Conservation (phyloP, 176 grass and related monocot genomes). For the Oryza rufipogon region DNA sequence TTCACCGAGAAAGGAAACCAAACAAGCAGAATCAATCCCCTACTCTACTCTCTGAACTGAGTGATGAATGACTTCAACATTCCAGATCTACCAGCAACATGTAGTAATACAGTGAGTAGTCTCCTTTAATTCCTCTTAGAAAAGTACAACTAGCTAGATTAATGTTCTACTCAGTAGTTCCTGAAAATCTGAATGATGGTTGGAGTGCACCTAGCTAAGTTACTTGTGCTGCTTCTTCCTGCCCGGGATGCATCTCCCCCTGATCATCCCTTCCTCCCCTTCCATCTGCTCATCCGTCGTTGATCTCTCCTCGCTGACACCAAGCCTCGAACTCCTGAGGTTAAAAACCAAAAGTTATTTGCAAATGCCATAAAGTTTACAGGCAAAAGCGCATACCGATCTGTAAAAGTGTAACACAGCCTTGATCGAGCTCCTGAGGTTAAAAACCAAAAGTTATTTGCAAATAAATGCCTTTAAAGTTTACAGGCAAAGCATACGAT, state of each 20-base stretch:
- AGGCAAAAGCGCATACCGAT: not conserved
- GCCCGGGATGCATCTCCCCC: constrained; percentile 80
- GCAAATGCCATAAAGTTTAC: not conserved
- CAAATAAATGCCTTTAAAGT: not conserved
- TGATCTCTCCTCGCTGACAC: constrained; percentile 32
- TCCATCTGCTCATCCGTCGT: constrained; percentile 35
- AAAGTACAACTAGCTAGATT: not conserved
- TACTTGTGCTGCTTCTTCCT: constrained; percentile 51
- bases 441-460: constrained; percentile 12
- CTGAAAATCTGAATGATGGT: not conserved
- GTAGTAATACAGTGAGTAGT: not conserved
- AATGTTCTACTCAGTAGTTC: not conserved
- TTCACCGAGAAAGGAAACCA: not conserved
- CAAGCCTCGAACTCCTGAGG: constrained; percentile 66
- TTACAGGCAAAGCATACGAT: not conserved
- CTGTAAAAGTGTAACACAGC: not conserved
- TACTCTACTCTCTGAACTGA: not conserved
- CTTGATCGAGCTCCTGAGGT: constrained; percentile 60
- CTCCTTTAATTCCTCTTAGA: not conserved
- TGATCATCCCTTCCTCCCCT: constrained; percentile 50
- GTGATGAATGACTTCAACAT: not conserved
- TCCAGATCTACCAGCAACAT: not conserved
- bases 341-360: constrained; percentile 19
- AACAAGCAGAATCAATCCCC: not conserved
- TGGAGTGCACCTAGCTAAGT: not conserved